Conservation (phyloP, 2,329 filamentous ascomycete genomes). For the Diaporthe eres region DNA sequence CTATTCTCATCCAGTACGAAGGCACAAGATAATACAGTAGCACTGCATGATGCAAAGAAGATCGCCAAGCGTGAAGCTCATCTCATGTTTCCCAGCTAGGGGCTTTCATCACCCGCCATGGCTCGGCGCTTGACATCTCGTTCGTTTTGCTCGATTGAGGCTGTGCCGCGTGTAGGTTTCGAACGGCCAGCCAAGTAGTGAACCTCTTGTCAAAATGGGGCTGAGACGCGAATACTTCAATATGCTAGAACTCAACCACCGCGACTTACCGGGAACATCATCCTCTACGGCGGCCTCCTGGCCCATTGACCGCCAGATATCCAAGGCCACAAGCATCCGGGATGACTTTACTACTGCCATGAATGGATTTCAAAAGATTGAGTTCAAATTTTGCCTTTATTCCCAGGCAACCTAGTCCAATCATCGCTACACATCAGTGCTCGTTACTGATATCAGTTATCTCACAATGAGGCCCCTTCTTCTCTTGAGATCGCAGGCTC, state of each 20-base stretch:
- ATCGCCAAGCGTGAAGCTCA: constrained; percentile 21
- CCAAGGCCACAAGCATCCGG: background rate
- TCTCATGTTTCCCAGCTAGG: constrained; percentile 13
- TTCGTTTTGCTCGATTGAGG: background rate
- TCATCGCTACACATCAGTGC: too few relatives aligned
- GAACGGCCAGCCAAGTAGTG: background rate
- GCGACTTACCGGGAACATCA: background rate
- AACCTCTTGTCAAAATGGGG: background rate
- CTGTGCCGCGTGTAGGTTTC: constrained; percentile 1
- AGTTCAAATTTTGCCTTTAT: background rate
- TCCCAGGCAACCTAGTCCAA: background rate
- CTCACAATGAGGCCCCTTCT: background rate
- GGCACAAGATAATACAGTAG: constrained; percentile 3
- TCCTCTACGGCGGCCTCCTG: background rate
- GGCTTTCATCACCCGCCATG: background rate
- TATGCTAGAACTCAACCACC: background rate
- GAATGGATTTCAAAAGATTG: background rate
- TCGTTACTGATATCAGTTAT: too few relatives aligned
- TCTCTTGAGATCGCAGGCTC: background rate
- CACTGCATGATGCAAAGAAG: constrained; percentile 29
- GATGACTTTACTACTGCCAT: background rate
- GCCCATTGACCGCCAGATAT: background rate
- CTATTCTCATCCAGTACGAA: background rate
- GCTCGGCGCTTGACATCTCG: background rate
- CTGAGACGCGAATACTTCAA: background rate